These are phyloP conservation scores for Myxozyma kluyveri DNA, from an alignment of 805 yeast genomes.

Conservation along the genomic window DNA sequence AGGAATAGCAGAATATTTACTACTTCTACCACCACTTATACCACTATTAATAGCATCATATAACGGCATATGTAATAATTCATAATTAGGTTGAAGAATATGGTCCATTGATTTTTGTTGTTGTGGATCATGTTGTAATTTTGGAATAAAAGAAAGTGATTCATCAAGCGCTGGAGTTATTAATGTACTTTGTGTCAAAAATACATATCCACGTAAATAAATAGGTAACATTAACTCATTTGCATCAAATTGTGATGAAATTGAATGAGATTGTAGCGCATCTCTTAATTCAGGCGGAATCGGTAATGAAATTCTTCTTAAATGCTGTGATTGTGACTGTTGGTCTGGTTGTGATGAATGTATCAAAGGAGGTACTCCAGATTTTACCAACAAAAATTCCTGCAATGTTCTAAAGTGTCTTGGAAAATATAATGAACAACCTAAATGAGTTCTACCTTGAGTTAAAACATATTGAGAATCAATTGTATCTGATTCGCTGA, in stretches of 20 bases:
- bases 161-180: slow-evolving; percentile 11
- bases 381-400: slow-evolving; percentile 8
- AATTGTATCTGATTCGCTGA: background rate
- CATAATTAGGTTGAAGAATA: background rate
- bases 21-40: background rate
- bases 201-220: slow-evolving; percentile 23
- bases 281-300: slow-evolving; percentile 14
- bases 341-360: too few relatives aligned
- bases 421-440: slow-evolving; percentile 20
- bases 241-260: slow-evolving; percentile 8
- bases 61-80: slow-evolving; percentile 4
- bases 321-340: too few relatives aligned
- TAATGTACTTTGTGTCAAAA: slow-evolving; percentile 4
- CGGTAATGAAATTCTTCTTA: slow-evolving; percentile 10
- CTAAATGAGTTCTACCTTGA: slow-evolving; percentile 11
- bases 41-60: slow-evolving; percentile 7
- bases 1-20: background rate
- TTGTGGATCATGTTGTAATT: background rate
- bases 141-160: too few relatives aligned
- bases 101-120: too few relatives aligned
- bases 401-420: slow-evolving; percentile 25
- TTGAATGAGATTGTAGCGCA: background rate
- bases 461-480: slow-evolving; percentile 23
- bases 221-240: slow-evolving; percentile 19
- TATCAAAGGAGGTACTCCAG: too few relatives aligned